phyloP scores from a whole-genome alignment of 805 yeast species.

The Wickerhamomyces chambardii region DNA sequence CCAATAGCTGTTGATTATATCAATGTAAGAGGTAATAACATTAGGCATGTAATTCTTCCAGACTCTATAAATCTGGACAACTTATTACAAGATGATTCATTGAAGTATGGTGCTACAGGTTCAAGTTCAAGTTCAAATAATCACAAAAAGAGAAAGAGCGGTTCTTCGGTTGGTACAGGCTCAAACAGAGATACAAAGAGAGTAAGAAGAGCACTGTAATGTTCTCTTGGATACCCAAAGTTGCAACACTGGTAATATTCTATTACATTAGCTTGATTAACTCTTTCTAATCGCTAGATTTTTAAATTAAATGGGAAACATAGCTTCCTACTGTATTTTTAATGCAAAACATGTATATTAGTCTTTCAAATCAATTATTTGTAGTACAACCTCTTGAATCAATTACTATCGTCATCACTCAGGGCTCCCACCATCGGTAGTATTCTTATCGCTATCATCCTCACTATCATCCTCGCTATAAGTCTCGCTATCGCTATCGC shows the following conservation, averaged over 20 bases:
- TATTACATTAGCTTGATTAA: no score
- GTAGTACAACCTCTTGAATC: no score
- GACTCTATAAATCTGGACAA: slow-evolving; percentile 74
- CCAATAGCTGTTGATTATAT: slow-evolving; percentile 68
- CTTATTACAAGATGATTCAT: slow-evolving; percentile 36
- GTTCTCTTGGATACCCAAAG: no score
- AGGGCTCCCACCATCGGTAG: no score
- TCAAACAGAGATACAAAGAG: slow-evolving; percentile 19
- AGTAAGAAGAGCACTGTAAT: slow-evolving; percentile 22
- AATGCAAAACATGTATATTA: no score
- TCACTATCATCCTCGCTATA: slow-evolving; percentile 14
- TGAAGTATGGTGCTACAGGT: not conserved
- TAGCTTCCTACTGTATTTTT: no score
- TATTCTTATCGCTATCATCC: slow-evolving; percentile 11
- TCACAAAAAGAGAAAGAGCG: slow-evolving; percentile 4
- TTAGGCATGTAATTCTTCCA: slow-evolving; percentile 76
- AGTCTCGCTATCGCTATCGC: slow-evolving; percentile 23
- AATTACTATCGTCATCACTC: no score
- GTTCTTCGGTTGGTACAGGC: slow-evolving; percentile 6
- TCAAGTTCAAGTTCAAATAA: not conserved
- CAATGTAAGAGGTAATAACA: slow-evolving; percentile 83
- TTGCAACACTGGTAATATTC: no score
- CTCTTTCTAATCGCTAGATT: no score
- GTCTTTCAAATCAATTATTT: no score
- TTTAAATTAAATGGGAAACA: no score